Evolutionary conservation across 2,329 filamentous ascomycete species (phyloP).

Genomic region (Myriosclerotinia curreyana): DNA sequence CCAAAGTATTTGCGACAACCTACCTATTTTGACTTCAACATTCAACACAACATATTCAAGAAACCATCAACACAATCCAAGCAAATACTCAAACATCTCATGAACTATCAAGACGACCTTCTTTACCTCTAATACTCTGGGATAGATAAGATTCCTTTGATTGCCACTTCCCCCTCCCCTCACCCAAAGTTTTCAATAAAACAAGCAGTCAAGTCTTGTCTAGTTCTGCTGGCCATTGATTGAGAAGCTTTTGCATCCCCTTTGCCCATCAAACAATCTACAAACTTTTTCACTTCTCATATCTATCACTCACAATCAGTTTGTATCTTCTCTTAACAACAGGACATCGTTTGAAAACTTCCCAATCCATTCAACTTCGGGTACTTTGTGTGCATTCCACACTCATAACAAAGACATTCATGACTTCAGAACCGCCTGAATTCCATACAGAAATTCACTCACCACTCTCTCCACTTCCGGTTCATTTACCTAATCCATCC

Average conservation of each 20-base stretch:
- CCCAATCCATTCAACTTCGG: slow-evolving; percentile 1
- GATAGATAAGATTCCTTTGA: slow-evolving; percentile 7
- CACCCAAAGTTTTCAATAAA: slow-evolving; percentile 1
- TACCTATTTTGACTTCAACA: background rate
- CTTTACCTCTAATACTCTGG: background rate
- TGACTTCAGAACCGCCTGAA: slow-evolving; percentile 48
- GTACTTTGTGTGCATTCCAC: slow-evolving; percentile 18
- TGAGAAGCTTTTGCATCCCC: background rate
- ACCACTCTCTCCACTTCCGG: slow-evolving; percentile 67
- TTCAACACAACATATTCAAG: background rate
- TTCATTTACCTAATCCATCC: slow-evolving; percentile 64
- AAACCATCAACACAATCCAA: background rate
- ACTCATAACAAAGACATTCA: slow-evolving; percentile 21
- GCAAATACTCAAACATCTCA: background rate
- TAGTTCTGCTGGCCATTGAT: background rate
- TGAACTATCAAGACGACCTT: background rate
- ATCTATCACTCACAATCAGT: slow-evolving; percentile 8
- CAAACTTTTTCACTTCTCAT: background rate
- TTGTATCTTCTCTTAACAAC: slow-evolving; percentile 6
- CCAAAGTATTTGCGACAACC: slow-evolving; percentile 10
- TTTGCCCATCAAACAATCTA: background rate
- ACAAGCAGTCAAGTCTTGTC: background rate
- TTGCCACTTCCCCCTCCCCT: background rate
- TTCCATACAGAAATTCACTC: slow-evolving; percentile 64
- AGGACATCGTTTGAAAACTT: background rate